Conservation (phyloP, 2,329 filamentous ascomycete species). For the Akanthomyces muscarius region DNA sequence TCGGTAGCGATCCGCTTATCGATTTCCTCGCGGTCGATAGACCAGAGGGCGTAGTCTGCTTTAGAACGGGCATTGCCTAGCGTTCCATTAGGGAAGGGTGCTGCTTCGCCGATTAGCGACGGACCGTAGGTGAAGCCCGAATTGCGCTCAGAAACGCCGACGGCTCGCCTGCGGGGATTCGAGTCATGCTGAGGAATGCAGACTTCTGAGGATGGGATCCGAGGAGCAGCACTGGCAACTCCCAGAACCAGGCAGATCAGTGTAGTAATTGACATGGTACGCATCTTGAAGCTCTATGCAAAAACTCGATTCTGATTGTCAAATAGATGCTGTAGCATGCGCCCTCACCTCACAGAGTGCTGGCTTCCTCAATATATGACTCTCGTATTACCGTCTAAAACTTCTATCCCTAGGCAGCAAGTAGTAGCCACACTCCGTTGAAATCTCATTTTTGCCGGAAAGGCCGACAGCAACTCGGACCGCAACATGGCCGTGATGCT, state of each 20-base stretch:
- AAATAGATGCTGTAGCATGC: not conserved
- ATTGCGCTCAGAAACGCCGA: conserved; percentile 15
- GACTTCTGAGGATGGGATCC: not conserved
- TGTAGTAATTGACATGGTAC: not conserved
- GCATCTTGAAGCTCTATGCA: not conserved
- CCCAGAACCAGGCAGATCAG: not conserved
- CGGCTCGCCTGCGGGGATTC: conserved; percentile 15
- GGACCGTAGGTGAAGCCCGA: conserved; percentile 20
- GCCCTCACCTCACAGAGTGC: too few species aligned
- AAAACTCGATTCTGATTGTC: not conserved
- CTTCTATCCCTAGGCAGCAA: not conserved
- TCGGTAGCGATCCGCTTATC: conserved; percentile 17
- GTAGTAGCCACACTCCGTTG: not conserved
- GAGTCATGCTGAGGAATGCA: conserved; percentile 19
- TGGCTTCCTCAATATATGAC: not conserved
- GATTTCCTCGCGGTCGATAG: conserved; percentile 19
- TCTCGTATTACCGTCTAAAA: not conserved
- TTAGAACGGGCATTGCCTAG: conserved; percentile 19
- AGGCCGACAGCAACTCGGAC: not conserved
- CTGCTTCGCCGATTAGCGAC: conserved; percentile 22
- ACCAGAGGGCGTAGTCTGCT: conserved; percentile 20
- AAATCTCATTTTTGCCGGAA: not conserved
- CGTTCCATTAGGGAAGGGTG: conserved; percentile 22
- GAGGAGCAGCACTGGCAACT: conserved; percentile 1
- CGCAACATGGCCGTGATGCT: not conserved